Evolutionary conservation across 2,329 filamentous ascomycete genomes (phyloP).

Genomic region (Capronia epimyces): DNA sequence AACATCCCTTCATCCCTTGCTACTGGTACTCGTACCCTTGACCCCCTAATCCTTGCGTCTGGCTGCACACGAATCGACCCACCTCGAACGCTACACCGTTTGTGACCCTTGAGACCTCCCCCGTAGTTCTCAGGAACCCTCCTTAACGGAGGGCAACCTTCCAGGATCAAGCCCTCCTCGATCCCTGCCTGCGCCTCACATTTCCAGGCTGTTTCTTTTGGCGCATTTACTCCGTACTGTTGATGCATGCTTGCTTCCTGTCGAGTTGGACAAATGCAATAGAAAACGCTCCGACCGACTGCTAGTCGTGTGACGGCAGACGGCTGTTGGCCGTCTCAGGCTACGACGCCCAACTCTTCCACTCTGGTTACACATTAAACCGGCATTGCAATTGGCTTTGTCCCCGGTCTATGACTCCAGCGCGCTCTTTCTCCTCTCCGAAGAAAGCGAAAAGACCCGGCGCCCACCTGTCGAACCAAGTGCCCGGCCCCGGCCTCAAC

Average conservation of each 20-base stretch:
- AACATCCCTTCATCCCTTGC: too few relatives aligned
- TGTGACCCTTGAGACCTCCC: not conserved
- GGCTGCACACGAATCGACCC: not conserved
- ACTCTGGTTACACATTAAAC: not conserved
- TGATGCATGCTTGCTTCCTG: not conserved
- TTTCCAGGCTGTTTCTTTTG: not conserved
- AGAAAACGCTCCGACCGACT: constrained; percentile 6
- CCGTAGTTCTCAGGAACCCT: not conserved
- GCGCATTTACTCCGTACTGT: not conserved
- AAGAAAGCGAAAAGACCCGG: constrained; percentile 13
- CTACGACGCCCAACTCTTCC: constrained; percentile 3
- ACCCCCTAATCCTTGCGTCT: constrained; percentile 4
- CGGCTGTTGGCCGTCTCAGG: constrained; percentile 23
- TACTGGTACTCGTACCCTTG: not conserved
- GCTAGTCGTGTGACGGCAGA: constrained; percentile 23
- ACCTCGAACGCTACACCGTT: not conserved
- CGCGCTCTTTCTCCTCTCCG: constrained; percentile 7
- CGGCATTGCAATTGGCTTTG: not conserved
- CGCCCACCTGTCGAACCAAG: constrained; percentile 7
- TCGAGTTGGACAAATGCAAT: constrained; percentile 14
- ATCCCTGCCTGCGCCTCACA: not conserved
- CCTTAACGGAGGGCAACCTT: not conserved
- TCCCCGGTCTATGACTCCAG: constrained; percentile 4
- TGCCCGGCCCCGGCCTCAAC: not conserved
- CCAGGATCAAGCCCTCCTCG: not conserved